A percentile compares a stretch with the other conserved stretches of the same genome.
phyloP scores from a whole-genome alignment of 2,329 filamentous ascomycete genomes.

The Diaporthe vexans region DNA sequence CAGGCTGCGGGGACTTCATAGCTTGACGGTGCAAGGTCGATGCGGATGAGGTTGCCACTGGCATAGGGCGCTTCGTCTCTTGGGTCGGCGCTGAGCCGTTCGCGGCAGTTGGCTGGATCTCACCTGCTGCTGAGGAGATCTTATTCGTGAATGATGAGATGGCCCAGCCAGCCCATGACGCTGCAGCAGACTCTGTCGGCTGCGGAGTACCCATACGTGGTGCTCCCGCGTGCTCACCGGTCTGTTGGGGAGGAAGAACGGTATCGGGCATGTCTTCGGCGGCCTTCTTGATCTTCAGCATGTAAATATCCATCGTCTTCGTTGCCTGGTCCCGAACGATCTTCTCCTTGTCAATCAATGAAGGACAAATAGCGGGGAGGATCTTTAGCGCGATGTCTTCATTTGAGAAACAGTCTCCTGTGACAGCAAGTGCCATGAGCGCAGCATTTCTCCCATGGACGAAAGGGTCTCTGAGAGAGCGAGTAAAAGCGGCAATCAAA shows the following conservation, averaged over 20 bases:
- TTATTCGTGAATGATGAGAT: conserved; percentile 99
- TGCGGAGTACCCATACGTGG: conserved; percentile 87
- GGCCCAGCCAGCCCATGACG: conserved; percentile 94
- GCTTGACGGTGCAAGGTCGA: conserved; percentile 72
- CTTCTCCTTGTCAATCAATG: conserved; percentile 95
- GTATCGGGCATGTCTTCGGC: conserved; percentile 84
- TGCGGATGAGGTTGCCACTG: conserved; percentile 62
- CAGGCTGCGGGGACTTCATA: conserved; percentile 63
- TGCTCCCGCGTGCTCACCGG: conserved; percentile 63
- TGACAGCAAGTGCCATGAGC: conserved; percentile 87
- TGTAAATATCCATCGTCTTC: conserved; percentile 89
- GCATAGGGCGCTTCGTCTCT: conserved; percentile 52
- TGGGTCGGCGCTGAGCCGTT: conserved; percentile 59
- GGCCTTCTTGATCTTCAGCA: conserved; percentile 86
- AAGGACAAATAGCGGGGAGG: conserved; percentile 85
- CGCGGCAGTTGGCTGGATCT: conserved; percentile 76
- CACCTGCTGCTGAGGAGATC: conserved; percentile 83
- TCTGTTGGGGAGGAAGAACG: conserved; percentile 74
- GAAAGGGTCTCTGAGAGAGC: conserved; percentile 92
- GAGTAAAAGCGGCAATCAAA: conserved; percentile 90
- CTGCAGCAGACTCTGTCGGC: conserved; percentile 67
- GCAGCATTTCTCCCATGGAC: conserved; percentile 93
- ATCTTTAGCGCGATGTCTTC: conserved; percentile 91
- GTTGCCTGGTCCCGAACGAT: conserved; percentile 91
- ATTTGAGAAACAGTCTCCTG: conserved; percentile 86